Evolutionary conservation across 257 asterid genomes (phyloP).

Genomic region (Solanum appendiculatum): DNA sequence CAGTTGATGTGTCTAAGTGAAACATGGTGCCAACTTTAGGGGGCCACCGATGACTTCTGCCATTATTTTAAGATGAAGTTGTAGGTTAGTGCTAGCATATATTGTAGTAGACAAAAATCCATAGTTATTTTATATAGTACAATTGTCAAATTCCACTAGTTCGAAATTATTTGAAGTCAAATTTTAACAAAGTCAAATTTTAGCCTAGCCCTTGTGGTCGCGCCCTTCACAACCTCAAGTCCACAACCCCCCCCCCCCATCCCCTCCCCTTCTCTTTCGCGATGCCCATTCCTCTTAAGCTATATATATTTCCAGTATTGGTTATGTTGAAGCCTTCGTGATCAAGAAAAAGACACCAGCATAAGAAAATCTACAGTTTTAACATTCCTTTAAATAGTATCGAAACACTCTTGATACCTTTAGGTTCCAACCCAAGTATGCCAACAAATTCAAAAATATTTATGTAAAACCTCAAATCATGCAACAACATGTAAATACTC

Average conservation of each 20-base stretch:
- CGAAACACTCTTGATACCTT: not conserved
- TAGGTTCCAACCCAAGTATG: not conserved
- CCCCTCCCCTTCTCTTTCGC: fast-evolving
- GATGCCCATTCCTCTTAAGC: not conserved
- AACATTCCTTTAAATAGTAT: too few species aligned
- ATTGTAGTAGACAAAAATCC: not conserved
- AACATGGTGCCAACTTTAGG: too few species aligned
- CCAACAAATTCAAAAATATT: not conserved
- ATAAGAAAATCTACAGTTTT: too few species aligned
- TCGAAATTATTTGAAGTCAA: not conserved
- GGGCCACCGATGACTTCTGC: too few species aligned
- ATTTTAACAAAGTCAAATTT: not conserved
- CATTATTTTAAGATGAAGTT: not conserved
- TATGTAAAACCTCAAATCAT: not conserved
- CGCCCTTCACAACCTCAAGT: too few species aligned
- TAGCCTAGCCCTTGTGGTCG: not conserved
- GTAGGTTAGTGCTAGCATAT: not conserved
- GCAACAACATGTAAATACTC: not conserved
- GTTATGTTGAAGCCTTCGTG: too few species aligned
- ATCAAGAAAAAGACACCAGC: too few species aligned
- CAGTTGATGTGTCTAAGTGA: too few species aligned
- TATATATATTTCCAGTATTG: not conserved
- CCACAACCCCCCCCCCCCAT: not conserved
- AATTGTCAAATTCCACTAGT: not conserved
- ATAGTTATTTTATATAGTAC: not conserved